Conservation (phyloP, 2,329 filamentous ascomycete species). For the Incumbomyces lentus region DNA sequence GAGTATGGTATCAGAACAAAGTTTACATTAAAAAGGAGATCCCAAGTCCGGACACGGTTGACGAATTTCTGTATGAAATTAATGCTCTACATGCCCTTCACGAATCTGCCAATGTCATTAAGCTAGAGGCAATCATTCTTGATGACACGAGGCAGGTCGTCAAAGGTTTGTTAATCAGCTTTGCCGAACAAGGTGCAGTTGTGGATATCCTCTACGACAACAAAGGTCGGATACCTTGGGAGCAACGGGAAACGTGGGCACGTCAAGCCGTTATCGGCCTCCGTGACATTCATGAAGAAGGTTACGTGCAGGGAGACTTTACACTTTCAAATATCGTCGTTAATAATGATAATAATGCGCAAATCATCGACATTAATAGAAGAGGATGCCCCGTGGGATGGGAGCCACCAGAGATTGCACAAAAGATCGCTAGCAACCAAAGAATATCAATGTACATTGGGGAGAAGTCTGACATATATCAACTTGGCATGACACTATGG, state of each 20-base stretch:
- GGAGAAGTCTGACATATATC: slow-evolving; percentile 91
- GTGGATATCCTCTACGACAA: slow-evolving; percentile 85
- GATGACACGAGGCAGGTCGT: slow-evolving; percentile 64
- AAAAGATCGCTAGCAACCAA: slow-evolving; percentile 77
- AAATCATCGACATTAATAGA: slow-evolving; percentile 97
- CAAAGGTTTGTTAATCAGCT: slow-evolving; percentile 82
- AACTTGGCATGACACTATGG: slow-evolving; percentile 96
- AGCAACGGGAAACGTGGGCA: slow-evolving; percentile 73
- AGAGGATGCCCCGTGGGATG: slow-evolving; percentile 94
- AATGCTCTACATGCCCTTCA: slow-evolving; percentile 77
- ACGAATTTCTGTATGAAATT: slow-evolving; percentile 95
- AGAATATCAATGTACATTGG: slow-evolving; percentile 95
- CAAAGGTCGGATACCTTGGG: slow-evolving; percentile 54
- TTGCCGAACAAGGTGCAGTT: slow-evolving; percentile 74
- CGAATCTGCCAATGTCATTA: slow-evolving; percentile 66
- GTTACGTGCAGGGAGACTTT: slow-evolving; percentile 95
- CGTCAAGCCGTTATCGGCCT: slow-evolving; percentile 81
- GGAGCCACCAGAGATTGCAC: slow-evolving; percentile 87
- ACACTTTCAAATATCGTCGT: slow-evolving; percentile 96
- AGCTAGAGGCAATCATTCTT: slow-evolving; percentile 77
- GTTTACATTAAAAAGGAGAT: slow-evolving; percentile 96
- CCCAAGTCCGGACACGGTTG: slow-evolving; percentile 84
- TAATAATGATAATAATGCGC: slow-evolving; percentile 70
- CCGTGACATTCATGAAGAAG: slow-evolving; percentile 85
- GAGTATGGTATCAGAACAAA: slow-evolving; percentile 59